These are phyloP conservation scores for Trichoderma semiorbis DNA, from an alignment of 2,329 filamentous ascomycete species.

Conservation along the genomic window DNA sequence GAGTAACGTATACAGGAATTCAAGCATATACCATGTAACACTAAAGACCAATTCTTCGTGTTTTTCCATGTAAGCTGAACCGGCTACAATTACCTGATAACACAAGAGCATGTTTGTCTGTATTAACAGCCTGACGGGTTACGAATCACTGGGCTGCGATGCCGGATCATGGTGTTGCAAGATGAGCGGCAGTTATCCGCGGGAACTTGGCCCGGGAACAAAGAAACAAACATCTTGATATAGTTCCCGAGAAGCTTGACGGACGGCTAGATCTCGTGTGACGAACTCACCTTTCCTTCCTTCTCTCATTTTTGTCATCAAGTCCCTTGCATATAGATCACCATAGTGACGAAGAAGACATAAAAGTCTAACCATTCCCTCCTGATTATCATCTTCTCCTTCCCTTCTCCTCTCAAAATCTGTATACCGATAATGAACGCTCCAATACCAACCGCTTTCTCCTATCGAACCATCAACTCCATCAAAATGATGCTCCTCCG, in stretches of 20 bases:
- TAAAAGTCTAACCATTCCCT: not conserved
- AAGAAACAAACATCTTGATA: slow-evolving; percentile 3
- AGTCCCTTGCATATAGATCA: not conserved
- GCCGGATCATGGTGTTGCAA: not conserved
- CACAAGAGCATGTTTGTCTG: not conserved
- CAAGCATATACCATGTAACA: not conserved
- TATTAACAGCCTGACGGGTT: not conserved
- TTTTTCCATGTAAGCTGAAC: not conserved
- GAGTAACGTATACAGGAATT: not conserved
- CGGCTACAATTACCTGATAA: not conserved
- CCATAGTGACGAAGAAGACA: not conserved
- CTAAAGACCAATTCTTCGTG: not conserved
- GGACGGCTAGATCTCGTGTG: not conserved
- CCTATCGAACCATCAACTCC: not conserved
- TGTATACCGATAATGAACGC: not conserved
- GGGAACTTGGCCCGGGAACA: not conserved
- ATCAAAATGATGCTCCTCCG: not conserved
- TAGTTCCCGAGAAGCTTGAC: slow-evolving; percentile 1
- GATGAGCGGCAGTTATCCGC: not conserved
- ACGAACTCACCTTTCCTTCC: not conserved
- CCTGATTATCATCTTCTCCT: not conserved
- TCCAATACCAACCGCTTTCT: not conserved
- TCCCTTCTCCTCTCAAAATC: too few species aligned
- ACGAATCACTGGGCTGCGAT: not conserved
- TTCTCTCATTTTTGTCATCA: not conserved